These are phyloP conservation scores for Lasiosphaeria miniovina DNA, from an alignment of 495 filamentous ascomycete genomes.

Conservation along the genomic window DNA sequence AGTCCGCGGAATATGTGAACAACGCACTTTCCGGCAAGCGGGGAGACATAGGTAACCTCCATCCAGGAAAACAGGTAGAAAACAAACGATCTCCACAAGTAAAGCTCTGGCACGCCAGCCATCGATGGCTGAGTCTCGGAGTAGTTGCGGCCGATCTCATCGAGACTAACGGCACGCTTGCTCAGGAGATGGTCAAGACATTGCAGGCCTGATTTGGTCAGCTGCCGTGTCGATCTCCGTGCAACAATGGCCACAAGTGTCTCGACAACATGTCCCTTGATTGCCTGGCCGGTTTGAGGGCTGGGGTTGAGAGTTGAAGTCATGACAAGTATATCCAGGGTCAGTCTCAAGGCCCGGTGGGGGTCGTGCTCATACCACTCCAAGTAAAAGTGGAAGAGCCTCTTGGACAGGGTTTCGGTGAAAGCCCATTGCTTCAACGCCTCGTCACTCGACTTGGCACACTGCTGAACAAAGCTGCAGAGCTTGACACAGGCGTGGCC, in stretches of 20 bases:
- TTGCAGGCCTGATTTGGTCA: constrained; percentile 62
- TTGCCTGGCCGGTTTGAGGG: constrained; percentile 26
- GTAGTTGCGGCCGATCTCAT: constrained; percentile 37
- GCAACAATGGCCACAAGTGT: constrained; percentile 49
- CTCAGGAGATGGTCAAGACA: constrained; percentile 57
- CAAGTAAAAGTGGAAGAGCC: constrained; percentile 67
- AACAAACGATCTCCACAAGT: constrained; percentile 44
- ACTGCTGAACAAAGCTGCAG: constrained; percentile 54
- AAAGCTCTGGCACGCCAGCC: constrained; percentile 14
- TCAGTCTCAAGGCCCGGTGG: constrained; percentile 70
- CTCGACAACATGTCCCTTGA: constrained; percentile 40
- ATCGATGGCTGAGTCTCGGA: constrained; percentile 26
- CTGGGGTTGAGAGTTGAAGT: constrained; percentile 51
- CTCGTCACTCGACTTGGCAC: constrained; percentile 43
- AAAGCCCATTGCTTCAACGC: constrained; percentile 44
- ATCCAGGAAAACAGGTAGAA: constrained; percentile 59
- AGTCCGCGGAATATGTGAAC: constrained; percentile 52
- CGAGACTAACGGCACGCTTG: constrained; percentile 47
- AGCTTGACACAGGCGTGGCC: constrained; percentile 49
- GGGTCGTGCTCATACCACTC: constrained; percentile 71
- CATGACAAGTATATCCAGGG: constrained; percentile 57
- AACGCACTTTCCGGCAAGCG: constrained; percentile 62
- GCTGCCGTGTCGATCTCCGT: constrained; percentile 46
- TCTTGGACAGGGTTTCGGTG: constrained; percentile 50
- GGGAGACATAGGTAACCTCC: constrained; percentile 57